Percentiles rank a stretch among this genome's conserved stretches.
phyloP scores from a whole-genome alignment of 768 basidiomycete genomes.

The Podaxis sp. region DNA sequence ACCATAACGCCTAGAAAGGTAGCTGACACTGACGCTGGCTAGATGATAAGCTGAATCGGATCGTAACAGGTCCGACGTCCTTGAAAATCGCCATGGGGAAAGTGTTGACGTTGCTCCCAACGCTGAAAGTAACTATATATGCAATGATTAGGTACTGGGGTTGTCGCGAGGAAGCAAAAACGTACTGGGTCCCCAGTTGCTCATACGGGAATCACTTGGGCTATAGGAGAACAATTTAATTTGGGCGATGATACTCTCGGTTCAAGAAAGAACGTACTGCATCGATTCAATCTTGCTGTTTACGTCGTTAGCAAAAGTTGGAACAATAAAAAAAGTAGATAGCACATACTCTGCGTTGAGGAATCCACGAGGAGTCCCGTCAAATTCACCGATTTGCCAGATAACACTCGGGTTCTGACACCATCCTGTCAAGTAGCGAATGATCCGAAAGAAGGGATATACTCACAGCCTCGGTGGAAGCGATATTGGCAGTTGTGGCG shows the following conservation, averaged over 20 bases:
- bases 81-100: slow-evolving; percentile 41
- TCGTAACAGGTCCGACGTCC: slow-evolving; percentile 32
- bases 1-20: background rate
- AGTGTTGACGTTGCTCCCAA: slow-evolving; percentile 24
- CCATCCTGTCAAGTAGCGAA: slow-evolving; percentile 34
- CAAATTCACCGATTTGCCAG: slow-evolving; percentile 38
- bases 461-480: slow-evolving; percentile 29
- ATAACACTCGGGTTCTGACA: slow-evolving; percentile 20
- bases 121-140: slow-evolving; percentile 29
- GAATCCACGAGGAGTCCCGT: slow-evolving; percentile 37
- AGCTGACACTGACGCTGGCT: slow-evolving; percentile 21
- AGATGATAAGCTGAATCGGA: slow-evolving; percentile 29
- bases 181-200: slow-evolving; percentile 31
- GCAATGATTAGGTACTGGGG: background rate
- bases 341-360: slow-evolving; percentile 34
- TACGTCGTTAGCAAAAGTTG: background rate
- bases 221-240: slow-evolving; percentile 16
- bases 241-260: background rate
- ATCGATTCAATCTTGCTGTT: slow-evolving; percentile 34
- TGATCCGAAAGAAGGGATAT: background rate
- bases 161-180: background rate
- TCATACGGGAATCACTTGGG: slow-evolving; percentile 36
- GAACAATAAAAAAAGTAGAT: background rate
- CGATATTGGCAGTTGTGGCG: slow-evolving; percentile 29
- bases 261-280: slow-evolving; percentile 26